Conservation (phyloP, 306 rosid genomes). For the Dalbergia oliveri region DNA sequence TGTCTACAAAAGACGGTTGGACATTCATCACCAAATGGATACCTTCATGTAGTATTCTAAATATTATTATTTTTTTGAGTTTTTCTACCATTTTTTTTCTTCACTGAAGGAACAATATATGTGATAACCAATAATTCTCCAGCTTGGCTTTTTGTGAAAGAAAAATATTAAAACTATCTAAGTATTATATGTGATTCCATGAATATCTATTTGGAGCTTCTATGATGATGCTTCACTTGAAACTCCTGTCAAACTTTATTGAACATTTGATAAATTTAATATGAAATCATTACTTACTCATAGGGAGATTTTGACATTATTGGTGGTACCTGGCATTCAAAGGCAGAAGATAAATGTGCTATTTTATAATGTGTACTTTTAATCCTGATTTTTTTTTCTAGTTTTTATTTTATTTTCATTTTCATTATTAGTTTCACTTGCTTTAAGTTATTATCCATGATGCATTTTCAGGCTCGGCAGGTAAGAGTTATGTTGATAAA, state of each 20-base stretch:
- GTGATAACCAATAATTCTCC: slow-evolving; percentile 17
- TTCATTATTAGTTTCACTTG: too few relatives aligned
- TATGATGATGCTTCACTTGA: slow-evolving; percentile 35
- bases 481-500: too few relatives aligned
- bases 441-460: too few relatives aligned
- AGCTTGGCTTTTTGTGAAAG: slow-evolving; percentile 32
- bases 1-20: slow-evolving; percentile 90
- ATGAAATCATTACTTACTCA: slow-evolving; percentile 35
- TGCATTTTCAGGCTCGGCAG: too few relatives aligned
- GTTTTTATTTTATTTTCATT: too few relatives aligned
- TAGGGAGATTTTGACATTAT: slow-evolving; percentile 97
- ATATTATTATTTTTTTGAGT: slow-evolving; percentile 8
- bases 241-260: slow-evolving; percentile 21
- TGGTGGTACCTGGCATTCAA: slow-evolving; percentile 92
- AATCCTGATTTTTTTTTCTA: slow-evolving; percentile 11
- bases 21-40: slow-evolving; percentile 90
- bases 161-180: slow-evolving; percentile 34
- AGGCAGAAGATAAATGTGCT: slow-evolving; percentile 93
- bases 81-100: slow-evolving; percentile 20
- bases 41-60: slow-evolving; percentile 78
- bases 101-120: neutral
- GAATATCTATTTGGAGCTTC: slow-evolving; percentile 37
- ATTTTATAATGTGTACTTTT: slow-evolving; percentile 35
- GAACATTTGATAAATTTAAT: slow-evolving; percentile 30
- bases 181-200: slow-evolving; percentile 18